A percentile compares a stretch with the other conserved stretches of the same genome.
Evolutionary conservation across 2,329 filamentous ascomycete genomes (phyloP).

Genomic region (Arthroderma uncinatum): DNA sequence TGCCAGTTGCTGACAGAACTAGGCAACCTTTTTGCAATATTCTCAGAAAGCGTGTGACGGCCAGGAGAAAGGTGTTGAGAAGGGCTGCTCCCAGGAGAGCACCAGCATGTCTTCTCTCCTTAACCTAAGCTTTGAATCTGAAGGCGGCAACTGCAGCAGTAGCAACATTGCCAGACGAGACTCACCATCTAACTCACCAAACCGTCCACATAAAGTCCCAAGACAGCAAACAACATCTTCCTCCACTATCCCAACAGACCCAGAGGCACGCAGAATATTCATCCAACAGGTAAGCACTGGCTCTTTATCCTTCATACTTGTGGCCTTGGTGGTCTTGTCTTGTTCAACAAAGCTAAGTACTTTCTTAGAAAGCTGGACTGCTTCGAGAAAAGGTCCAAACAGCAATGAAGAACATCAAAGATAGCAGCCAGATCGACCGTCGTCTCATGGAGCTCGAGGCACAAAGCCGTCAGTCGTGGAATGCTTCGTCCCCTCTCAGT

Average conservation of each 20-base stretch:
- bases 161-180: slow-evolving; percentile 10
- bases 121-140: slow-evolving; percentile 15
- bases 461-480: slow-evolving; percentile 25
- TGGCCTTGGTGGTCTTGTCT: no score
- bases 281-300: slow-evolving; percentile 28
- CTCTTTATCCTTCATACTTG: neutral
- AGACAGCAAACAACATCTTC: slow-evolving; percentile 4
- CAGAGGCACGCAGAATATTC: slow-evolving; percentile 29
- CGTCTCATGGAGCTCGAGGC: slow-evolving; percentile 33
- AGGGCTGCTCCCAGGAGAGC: slow-evolving; percentile 10
- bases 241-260: slow-evolving; percentile 24
- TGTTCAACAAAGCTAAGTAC: neutral
- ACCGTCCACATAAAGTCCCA: slow-evolving; percentile 14
- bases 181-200: slow-evolving; percentile 10
- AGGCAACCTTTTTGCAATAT: slow-evolving; percentile 8
- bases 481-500: slow-evolving; percentile 10
- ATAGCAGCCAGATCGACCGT: slow-evolving; percentile 29
- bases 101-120: slow-evolving; percentile 13
- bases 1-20: neutral
- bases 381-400: slow-evolving; percentile 30
- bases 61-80: neutral
- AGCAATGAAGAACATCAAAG: slow-evolving; percentile 31
- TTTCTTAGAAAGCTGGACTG: slow-evolving; percentile 30
- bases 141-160: slow-evolving; percentile 11
- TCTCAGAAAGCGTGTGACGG: slow-evolving; percentile 5